A percentile compares a stretch with the other conserved stretches of the same genome.
These are phyloP conservation scores for Wallacemonas sp. DNA, from an alignment of 208 protist species.

Conservation along the genomic window DNA sequence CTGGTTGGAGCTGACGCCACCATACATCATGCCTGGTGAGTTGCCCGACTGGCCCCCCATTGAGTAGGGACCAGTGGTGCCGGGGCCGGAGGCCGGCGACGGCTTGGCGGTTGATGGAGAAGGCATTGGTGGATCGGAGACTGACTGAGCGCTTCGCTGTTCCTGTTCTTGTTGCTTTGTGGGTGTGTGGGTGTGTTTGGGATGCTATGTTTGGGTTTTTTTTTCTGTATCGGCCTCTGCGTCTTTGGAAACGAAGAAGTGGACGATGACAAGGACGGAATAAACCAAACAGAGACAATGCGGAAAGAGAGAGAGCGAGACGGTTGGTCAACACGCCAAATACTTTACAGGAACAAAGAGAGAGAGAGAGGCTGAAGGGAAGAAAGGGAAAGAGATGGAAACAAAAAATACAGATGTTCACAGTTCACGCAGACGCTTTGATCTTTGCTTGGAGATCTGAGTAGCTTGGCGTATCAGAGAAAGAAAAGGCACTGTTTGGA, in stretches of 20 bases:
- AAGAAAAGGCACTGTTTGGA: background rate
- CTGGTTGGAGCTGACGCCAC: conserved; percentile 13
- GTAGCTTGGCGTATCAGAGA: background rate
- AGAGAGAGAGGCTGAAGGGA: background rate
- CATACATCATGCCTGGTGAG: conserved; percentile 13
- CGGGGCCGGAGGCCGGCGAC: background rate
- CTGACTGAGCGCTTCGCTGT: background rate
- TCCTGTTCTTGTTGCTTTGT: conserved; percentile 6
- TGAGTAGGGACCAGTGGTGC: conserved; percentile 11
- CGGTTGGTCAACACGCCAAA: no score
- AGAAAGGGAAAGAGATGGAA: background rate
- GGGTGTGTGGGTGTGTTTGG: background rate
- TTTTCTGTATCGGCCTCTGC: no score
- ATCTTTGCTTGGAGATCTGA: background rate
- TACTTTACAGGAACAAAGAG: no score
- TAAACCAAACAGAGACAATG: no score
- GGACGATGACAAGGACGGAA: no score
- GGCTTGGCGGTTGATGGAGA: background rate
- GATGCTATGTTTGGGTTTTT: no score
- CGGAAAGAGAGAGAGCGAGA: no score
- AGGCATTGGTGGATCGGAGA: background rate
- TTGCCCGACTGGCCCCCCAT: conserved; percentile 4
- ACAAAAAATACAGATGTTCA: conserved; percentile 15
- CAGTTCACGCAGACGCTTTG: background rate
- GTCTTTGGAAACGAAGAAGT: no score